phyloP scores from a whole-genome alignment of 129 eudicot genomes.

The Apium graveolens region DNA sequence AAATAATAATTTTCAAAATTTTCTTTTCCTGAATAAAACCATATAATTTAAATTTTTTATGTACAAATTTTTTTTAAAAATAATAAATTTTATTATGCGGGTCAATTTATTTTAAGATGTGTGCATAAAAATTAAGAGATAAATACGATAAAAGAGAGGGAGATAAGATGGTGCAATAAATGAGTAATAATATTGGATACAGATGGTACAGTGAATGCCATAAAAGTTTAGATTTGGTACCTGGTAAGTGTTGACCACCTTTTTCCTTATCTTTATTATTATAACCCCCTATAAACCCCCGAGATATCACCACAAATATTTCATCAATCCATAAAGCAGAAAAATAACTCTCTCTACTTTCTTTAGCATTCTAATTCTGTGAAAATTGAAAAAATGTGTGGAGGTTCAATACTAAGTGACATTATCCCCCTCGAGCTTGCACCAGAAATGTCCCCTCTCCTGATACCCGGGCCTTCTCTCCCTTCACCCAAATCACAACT shows the following conservation, averaged over 20 bases:
- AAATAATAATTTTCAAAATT: no score
- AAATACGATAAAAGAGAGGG: no score
- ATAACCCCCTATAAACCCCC: background rate
- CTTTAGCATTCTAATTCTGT: background rate
- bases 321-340: background rate
- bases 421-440: conserved; percentile 39
- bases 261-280: background rate
- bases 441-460: conserved; percentile 32
- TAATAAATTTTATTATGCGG: no score
- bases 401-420: conserved; percentile 66
- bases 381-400: conserved; percentile 42
- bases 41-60: no score
- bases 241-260: background rate
- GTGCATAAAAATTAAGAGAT: no score
- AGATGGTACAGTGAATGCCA: no score
- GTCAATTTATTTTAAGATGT: no score
- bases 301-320: background rate
- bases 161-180: no score
- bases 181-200: no score
- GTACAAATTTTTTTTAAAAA: no score
- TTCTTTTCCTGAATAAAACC: no score
- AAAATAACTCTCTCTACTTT: no score
- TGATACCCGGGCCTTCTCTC: conserved; percentile 39
- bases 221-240: background rate
- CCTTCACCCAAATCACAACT: conserved; percentile 14